Evolutionary conservation across 805 yeast genomes (phyloP).

Genomic region (Zygosaccharomyces lentus): DNA sequence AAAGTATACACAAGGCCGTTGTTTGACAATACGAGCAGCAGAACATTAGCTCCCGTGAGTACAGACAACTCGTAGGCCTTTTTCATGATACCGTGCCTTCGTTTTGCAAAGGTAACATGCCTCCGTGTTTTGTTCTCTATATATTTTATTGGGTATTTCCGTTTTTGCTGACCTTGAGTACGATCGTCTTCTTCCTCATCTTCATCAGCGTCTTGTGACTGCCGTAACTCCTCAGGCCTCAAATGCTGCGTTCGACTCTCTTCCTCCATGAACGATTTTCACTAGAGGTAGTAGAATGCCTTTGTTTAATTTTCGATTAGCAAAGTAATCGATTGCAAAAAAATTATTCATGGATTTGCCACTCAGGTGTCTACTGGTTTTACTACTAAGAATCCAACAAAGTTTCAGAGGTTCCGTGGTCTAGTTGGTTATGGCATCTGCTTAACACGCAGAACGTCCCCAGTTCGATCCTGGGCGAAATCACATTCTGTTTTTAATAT

Average conservation of each 20-base stretch:
- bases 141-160: slow-evolving; percentile 55
- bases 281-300: neutral
- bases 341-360: too few species aligned
- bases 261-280: neutral
- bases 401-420: slow-evolving; percentile 75
- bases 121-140: slow-evolving; percentile 94
- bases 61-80: slow-evolving; percentile 95
- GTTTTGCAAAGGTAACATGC: slow-evolving; percentile 94
- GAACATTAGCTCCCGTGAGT: slow-evolving; percentile 92
- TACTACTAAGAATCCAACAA: neutral
- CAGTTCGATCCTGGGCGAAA: slow-evolving; percentile 99
- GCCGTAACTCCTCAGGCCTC: neutral
- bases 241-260: neutral
- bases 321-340: too few species aligned
- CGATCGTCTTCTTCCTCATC: slow-evolving; percentile 8
- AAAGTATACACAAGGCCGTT: slow-evolving; percentile 96
- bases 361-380: too few species aligned
- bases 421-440: slow-evolving; percentile 99
- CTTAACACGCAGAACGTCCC: slow-evolving; percentile 99
- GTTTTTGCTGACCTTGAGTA: neutral
- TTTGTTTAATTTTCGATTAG: neutral
- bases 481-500: slow-evolving; percentile 54
- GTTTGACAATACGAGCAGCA: slow-evolving; percentile 85
- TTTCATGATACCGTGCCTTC: slow-evolving; percentile 98
- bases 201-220: slow-evolving; percentile 5